Base-by-base conservation (phyloP, 1,284 basidiomycete species). In the Macrocystidia cucumis region DNA sequence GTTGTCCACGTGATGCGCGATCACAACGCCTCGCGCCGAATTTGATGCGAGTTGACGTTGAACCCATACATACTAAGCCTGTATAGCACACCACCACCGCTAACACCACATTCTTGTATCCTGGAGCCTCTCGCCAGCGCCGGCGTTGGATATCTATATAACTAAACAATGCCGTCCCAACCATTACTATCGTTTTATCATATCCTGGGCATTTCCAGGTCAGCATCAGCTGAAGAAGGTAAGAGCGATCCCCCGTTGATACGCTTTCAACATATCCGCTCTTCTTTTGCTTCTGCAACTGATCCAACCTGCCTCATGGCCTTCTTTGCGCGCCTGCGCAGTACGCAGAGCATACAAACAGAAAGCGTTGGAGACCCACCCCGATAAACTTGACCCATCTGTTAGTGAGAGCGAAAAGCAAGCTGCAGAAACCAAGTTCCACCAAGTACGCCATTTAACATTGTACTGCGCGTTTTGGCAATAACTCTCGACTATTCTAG, bases 321-420 rank as follows among this genome's bases (percentile, higher is more conserved):
- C n/a, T n/a, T n/a, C n/a, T n/a, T n/a, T n/a, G n/a, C n/a, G n/a
- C n/a, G n/a, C n/a, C n/a, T n/a, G 12, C 30, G 5, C 37, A 81
- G 78, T 81, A 40, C 69, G 73, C 37, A 74, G 63, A 48, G 78
- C 76, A 2, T 81, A 80, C 54, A 72, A 67, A 44, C 67, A 65
- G 41, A 70, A 66, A 40, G 76, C 69, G 6, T 58, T 81, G 19
- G 70, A 72, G 49, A 81, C 78, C 4, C 78, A 81, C 49, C 78
- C 78, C 7, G 78, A 81, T 46, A 78, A 77, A 46, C 65, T 77
- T 25, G 67, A 69, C 9, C 70, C 66, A 20, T 52, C 52, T 14
- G 66, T 69, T 3, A 63, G 55, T 25, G 59, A 64, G 21, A 54
- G 60, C 34, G 67, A 69, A 35, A 74, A 67, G 48, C 59, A 65